These are phyloP conservation scores for Fusarium udum DNA, from an alignment of 2,329 filamentous ascomycete species.

Conservation along the genomic window DNA sequence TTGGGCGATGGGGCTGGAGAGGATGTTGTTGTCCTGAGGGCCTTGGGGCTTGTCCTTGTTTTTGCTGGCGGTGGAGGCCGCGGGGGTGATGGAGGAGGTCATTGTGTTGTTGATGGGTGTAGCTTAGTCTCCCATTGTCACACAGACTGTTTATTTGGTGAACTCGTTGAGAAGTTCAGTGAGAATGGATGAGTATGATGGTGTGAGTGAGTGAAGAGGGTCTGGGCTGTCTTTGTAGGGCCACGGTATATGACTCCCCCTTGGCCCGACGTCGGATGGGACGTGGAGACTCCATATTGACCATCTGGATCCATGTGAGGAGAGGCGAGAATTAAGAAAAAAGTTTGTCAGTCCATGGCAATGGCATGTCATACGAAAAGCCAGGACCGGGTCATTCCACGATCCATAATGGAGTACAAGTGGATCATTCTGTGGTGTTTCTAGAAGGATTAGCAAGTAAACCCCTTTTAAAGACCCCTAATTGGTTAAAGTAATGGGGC, in stretches of 20 bases:
- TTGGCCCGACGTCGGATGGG: constrained; percentile 29
- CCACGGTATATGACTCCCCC: constrained; percentile 13
- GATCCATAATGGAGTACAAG: constrained; percentile 30
- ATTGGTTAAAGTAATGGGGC: constrained; percentile 9
- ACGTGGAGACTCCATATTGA: constrained; percentile 1
- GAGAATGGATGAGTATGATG: not conserved
- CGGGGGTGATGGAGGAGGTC: constrained; percentile 30
- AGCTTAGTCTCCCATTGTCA: constrained; percentile 36
- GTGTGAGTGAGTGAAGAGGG: not conserved
- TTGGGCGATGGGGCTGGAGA: not conserved
- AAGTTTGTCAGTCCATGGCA: constrained; percentile 36
- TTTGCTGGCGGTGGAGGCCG: constrained; percentile 27
- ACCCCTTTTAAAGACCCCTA: not conserved
- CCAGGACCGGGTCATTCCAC: constrained; percentile 8
- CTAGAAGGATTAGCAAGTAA: constrained; percentile 22
- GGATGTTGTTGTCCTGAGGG: constrained; percentile 19
- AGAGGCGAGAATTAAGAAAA: constrained; percentile 25
- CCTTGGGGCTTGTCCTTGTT: constrained; percentile 12
- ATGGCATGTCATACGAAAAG: constrained; percentile 23
- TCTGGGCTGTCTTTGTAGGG: constrained; percentile 28
- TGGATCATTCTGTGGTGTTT: constrained; percentile 20
- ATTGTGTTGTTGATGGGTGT: constrained; percentile 9
- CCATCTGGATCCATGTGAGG: not conserved
- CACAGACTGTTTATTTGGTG: constrained; percentile 17
- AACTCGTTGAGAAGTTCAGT: constrained; percentile 5